These are phyloP conservation scores for Nigrospora osmanthi DNA, from an alignment of 2,329 filamentous ascomycete genomes.

Conservation along the genomic window DNA sequence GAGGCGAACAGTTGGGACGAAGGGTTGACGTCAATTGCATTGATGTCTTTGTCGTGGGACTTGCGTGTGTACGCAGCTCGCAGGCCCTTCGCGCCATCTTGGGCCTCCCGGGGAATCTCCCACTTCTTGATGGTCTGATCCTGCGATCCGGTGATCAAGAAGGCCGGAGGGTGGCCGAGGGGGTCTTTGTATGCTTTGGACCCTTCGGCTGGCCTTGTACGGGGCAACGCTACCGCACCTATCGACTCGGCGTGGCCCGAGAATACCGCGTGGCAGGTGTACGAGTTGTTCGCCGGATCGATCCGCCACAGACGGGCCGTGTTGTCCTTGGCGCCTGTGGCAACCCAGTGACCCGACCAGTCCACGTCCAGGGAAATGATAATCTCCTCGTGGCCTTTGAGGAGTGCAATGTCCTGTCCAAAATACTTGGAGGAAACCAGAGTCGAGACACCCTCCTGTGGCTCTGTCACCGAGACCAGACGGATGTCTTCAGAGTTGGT, in stretches of 20 bases:
- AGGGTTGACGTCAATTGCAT: constrained; percentile 77
- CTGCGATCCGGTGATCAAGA: constrained; percentile 85
- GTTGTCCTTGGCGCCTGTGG: constrained; percentile 94
- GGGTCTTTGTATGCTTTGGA: constrained; percentile 68
- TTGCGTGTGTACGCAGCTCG: constrained; percentile 80
- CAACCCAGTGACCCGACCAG: constrained; percentile 96
- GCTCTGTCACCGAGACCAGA: constrained; percentile 63
- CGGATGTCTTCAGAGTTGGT: constrained; percentile 94
- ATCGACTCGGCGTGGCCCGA: constrained; percentile 92
- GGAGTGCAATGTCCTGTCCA: constrained; percentile 76
- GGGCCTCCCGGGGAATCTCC: constrained; percentile 60
- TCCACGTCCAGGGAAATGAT: constrained; percentile 91
- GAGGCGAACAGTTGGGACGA: constrained; percentile 80
- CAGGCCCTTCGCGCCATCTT: constrained; percentile 42
- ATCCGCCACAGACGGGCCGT: constrained; percentile 85
- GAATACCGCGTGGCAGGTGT: constrained; percentile 72
- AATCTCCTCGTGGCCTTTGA: constrained; percentile 91
- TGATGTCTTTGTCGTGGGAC: constrained; percentile 98
- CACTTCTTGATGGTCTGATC: constrained; percentile 94
- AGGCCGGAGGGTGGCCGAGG: constrained; percentile 71
- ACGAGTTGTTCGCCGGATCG: constrained; percentile 67
- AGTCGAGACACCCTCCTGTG: constrained; percentile 18
- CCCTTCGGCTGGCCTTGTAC: constrained; percentile 55
- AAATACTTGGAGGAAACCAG: constrained; percentile 54
- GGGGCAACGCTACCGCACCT: constrained; percentile 79